phyloP scores from a whole-genome alignment of 148 eudicot genomes.

The Polygonum aviculare region DNA sequence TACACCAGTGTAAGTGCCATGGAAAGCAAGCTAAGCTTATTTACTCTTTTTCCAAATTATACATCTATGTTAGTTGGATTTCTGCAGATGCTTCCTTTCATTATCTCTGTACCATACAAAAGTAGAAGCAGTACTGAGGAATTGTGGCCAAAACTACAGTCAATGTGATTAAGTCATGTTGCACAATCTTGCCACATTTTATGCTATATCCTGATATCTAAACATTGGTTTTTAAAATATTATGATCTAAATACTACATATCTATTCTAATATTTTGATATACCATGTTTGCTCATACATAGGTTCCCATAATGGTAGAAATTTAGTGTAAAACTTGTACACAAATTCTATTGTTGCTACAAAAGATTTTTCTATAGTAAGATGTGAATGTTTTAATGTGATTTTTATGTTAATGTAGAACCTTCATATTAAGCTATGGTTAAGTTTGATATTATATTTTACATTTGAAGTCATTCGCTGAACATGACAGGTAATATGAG shows the following conservation, averaged over 20 bases:
- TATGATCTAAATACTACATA: not conserved
- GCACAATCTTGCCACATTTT: not conserved
- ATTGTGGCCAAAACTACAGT: not conserved
- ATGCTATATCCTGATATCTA: not conserved
- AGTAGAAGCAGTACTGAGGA: not conserved
- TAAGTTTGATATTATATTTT: too few species aligned
- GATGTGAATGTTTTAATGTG: not conserved
- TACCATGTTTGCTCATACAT: not conserved
- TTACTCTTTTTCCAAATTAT: not conserved
- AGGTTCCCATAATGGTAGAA: not conserved
- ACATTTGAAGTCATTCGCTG: not conserved
- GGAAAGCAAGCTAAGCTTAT: not conserved
- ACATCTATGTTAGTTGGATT: not conserved
- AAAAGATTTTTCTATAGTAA: too few species aligned
- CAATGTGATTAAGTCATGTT: not conserved
- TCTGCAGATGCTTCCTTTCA: not conserved
- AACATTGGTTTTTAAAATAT: too few species aligned
- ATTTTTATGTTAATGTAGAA: not conserved
- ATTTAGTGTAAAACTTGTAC: too few species aligned
- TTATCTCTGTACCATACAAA: not conserved
- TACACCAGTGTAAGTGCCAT: constrained; percentile 59
- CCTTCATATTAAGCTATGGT: not conserved
- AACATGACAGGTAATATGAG: not conserved
- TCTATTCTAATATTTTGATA: not conserved
- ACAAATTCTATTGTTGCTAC: not conserved